Conservation (phyloP, 1,139 yeast species). For the Diutina rugosa region DNA sequence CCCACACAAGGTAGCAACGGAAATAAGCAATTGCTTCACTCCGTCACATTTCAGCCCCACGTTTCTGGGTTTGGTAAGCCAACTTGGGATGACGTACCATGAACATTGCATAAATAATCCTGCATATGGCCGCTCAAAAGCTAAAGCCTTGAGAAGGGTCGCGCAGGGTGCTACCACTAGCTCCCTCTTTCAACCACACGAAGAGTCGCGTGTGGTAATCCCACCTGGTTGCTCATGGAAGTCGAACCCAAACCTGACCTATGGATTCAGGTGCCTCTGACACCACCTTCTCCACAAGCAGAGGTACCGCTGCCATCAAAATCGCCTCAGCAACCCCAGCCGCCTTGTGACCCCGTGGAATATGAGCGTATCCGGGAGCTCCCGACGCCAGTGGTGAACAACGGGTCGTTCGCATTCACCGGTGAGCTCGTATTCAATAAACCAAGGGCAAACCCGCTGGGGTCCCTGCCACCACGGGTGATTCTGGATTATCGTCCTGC, state of each 20-base stretch:
- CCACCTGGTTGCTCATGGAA: not conserved
- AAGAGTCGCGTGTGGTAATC: not conserved
- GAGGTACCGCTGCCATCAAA: not conserved
- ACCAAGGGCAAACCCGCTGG: not conserved
- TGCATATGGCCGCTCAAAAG: not conserved
- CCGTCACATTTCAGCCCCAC: not conserved
- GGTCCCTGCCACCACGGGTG: constrained; percentile 9
- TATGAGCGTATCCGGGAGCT: constrained; percentile 6
- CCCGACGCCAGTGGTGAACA: constrained; percentile 8
- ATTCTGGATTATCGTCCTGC: constrained; percentile 24
- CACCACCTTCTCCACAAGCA: not conserved
- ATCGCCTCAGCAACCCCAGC: not conserved
- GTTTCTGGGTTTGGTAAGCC: not conserved
- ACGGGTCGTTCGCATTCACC: constrained; percentile 4
- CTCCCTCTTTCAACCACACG: not conserved
- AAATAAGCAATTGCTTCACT: no score
- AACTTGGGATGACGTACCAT: not conserved
- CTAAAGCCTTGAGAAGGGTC: not conserved
- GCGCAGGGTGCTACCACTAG: not conserved
- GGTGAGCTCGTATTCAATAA: not conserved
- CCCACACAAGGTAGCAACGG: no score
- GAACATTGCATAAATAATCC: not conserved
- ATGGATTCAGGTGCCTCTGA: not conserved
- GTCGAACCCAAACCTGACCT: not conserved
- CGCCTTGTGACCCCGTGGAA: not conserved